Evolutionary conservation across 1,284 basidiomycete species (phyloP).

Genomic region (Fistulinella staudtii): DNA sequence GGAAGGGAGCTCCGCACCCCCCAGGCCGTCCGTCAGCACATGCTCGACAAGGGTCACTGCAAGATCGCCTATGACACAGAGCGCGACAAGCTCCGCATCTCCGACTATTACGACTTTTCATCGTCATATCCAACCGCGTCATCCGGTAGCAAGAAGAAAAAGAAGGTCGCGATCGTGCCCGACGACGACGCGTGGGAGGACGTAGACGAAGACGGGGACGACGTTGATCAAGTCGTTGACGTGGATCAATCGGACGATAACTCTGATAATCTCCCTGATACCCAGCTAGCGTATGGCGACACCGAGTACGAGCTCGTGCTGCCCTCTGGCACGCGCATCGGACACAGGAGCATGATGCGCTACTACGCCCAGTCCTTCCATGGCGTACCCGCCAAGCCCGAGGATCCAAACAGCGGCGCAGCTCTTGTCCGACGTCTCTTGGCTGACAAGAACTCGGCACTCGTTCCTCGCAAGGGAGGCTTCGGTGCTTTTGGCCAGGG

Average conservation of each 20-base stretch:
- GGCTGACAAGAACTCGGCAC: slow-evolving; percentile 74
- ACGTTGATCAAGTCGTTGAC: too few relatives aligned
- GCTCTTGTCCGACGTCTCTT: slow-evolving; percentile 72
- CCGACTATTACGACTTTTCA: slow-evolving; percentile 93
- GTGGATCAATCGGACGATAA: too few relatives aligned
- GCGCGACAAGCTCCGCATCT: slow-evolving; percentile 79
- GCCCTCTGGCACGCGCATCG: slow-evolving; percentile 89
- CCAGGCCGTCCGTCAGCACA: slow-evolving; percentile 88
- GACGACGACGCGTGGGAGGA: slow-evolving; percentile 56
- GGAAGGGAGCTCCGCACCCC: slow-evolving; percentile 76
- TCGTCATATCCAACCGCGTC: slow-evolving; percentile 68
- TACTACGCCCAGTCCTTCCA: slow-evolving; percentile 87
- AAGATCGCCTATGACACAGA: slow-evolving; percentile 90
- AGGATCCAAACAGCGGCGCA: slow-evolving; percentile 67
- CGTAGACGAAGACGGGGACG: slow-evolving; percentile 37
- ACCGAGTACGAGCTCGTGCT: slow-evolving; percentile 88
- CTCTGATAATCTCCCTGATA: slow-evolving; percentile 48
- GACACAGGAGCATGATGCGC: slow-evolving; percentile 83
- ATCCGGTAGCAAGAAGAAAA: too few relatives aligned
- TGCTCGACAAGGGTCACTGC: slow-evolving; percentile 94
- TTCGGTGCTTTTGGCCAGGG: slow-evolving; percentile 82
- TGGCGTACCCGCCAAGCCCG: slow-evolving; percentile 36
- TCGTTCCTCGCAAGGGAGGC: slow-evolving; percentile 83
- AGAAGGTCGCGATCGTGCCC: too few relatives aligned
- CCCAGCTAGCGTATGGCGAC: slow-evolving; percentile 67